A percentile compares a stretch with the other conserved stretches of the same genome.
Evolutionary conservation across 352 stramenopile species (phyloP).

Genomic region (Blastocystis sp.): DNA sequence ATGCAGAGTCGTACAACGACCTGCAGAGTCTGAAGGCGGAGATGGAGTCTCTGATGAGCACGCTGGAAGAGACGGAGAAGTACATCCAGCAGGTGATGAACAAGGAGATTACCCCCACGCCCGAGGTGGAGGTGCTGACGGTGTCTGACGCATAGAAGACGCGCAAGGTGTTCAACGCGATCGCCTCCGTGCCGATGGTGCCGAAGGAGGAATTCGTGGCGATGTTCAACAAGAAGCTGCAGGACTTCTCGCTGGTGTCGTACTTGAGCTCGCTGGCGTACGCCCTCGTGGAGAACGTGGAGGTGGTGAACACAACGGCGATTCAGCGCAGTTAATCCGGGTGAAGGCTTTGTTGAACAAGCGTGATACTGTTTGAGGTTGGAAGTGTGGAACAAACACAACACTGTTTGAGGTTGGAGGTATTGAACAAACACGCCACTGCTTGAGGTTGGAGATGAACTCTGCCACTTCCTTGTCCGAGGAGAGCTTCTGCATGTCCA

Average conservation of each 20-base stretch:
- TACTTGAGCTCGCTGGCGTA: conserved; percentile 51
- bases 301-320: conserved; percentile 43
- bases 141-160: neutral
- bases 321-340: conserved; percentile 22
- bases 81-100: conserved; percentile 39
- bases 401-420: no score
- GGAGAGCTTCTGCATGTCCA: conserved; percentile 35
- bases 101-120: neutral
- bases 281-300: conserved; percentile 29
- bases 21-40: neutral
- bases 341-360: no score
- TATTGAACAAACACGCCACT: neutral
- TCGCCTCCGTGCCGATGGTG: conserved; percentile 21
- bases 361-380: conserved; percentile 3
- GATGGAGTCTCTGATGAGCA: conserved; percentile 35
- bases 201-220: conserved; percentile 44
- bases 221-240: conserved; percentile 48
- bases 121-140: neutral
- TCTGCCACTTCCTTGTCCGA: neutral
- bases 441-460: conserved; percentile 28
- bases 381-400: neutral
- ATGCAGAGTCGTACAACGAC: conserved; percentile 40
- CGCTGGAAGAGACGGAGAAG: conserved; percentile 10
- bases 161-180: conserved; percentile 59
- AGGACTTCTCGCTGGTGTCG: conserved; percentile 52